These are phyloP conservation scores for Saitozyma podzolica DNA, from an alignment of 768 basidiomycete species.

Conservation along the genomic window DNA sequence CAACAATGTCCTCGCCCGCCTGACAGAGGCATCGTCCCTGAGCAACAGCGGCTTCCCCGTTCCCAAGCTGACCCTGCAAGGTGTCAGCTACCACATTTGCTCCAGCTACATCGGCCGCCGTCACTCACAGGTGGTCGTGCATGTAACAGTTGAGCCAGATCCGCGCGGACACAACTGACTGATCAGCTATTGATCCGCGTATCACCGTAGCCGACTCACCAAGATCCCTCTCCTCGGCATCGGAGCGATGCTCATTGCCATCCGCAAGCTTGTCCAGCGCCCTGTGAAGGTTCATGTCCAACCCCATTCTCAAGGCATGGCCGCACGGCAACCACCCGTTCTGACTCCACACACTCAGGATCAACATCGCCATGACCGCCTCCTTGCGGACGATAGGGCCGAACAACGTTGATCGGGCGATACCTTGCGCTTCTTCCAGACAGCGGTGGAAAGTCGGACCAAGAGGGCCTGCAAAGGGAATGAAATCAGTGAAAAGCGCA, in stretches of 20 bases:
- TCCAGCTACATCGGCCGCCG: neutral
- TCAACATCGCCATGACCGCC: conserved; percentile 85
- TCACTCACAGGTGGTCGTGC: conserved; percentile 87
- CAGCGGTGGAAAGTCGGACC: conserved; percentile 84
- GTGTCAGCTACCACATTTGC: neutral
- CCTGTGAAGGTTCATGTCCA: conserved; percentile 88
- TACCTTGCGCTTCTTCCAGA: conserved; percentile 92
- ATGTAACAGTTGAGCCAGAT: conserved; percentile 94
- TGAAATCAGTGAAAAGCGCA: neutral
- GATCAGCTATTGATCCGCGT: conserved; percentile 2
- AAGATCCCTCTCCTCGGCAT: conserved; percentile 79
- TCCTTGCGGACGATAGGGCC: conserved; percentile 92
- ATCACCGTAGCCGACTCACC: conserved; percentile 56
- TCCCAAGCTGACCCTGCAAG: conserved; percentile 77
- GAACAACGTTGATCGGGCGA: conserved; percentile 88
- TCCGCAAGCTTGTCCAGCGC: conserved; percentile 89
- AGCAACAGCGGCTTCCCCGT: conserved; percentile 87
- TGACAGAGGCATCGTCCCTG: conserved; percentile 82
- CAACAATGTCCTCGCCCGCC: conserved; percentile 77
- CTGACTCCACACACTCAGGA: conserved; percentile 89
- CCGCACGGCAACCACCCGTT: conserved; percentile 94
- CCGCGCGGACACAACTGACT: conserved; percentile 71
- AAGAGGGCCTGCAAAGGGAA: conserved; percentile 56
- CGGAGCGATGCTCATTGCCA: conserved; percentile 59
- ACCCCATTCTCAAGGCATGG: conserved; percentile 93